Percentiles rank a stretch among this genome's conserved stretches.
phyloP scores from a whole-genome alignment of 495 filamentous ascomycete species.

The Talaromyces ruber region DNA sequence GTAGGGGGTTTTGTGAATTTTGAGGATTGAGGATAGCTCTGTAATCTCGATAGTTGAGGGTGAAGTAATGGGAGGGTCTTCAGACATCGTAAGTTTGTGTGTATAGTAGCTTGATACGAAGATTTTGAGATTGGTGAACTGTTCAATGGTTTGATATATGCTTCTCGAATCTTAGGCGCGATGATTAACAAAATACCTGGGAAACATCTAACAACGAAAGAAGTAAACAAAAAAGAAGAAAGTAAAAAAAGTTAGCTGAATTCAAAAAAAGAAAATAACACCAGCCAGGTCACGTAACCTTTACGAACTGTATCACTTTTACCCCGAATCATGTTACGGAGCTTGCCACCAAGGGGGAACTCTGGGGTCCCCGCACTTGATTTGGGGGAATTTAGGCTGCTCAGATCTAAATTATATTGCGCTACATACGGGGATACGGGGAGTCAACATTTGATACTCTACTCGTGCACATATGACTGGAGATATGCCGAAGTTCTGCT shows the following conservation, averaged over 20 bases:
- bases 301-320: background rate
- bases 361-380: background rate
- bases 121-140: background rate
- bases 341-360: background rate
- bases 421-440: background rate
- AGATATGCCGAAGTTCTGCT: background rate
- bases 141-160: background rate
- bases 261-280: background rate
- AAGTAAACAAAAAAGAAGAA: background rate
- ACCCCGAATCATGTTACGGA: background rate
- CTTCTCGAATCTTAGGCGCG: background rate
- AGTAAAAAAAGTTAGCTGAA: too few relatives aligned
- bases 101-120: background rate
- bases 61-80: background rate
- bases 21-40: background rate
- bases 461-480: background rate
- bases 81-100: background rate
- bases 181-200: background rate
- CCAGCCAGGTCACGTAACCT: background rate
- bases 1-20: conserved; percentile 24
- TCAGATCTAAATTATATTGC: background rate
- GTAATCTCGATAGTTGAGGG: background rate
- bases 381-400: background rate
- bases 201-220: background rate
- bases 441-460: background rate